These are phyloP conservation scores for Colletotrichum horii DNA, from an alignment of 2,329 filamentous ascomycete species.

Conservation along the genomic window DNA sequence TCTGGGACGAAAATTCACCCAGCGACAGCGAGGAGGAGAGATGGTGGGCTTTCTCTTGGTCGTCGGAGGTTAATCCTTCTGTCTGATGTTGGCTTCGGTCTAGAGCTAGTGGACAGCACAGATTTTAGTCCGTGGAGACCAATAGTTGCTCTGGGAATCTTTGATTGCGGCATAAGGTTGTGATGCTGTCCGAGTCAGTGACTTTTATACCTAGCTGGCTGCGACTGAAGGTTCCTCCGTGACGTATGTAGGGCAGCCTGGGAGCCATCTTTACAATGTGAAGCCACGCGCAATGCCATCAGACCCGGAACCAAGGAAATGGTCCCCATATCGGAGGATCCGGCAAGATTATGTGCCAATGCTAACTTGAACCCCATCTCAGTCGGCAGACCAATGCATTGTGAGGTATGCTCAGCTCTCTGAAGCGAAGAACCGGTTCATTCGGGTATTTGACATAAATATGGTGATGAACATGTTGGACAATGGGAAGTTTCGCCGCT, in stretches of 20 bases:
- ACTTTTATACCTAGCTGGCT: neutral
- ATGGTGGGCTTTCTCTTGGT: neutral
- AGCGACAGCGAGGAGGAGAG: neutral
- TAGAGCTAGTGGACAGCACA: neutral
- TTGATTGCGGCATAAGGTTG: neutral
- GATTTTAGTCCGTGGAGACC: neutral
- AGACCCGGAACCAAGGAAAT: neutral
- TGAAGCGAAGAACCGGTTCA: neutral
- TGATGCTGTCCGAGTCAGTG: neutral
- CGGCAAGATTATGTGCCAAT: neutral
- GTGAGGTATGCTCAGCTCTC: no score
- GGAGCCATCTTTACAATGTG: rapidly evolving
- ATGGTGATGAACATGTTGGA: rapidly evolving
- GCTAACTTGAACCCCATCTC: neutral
- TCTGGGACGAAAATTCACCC: rapidly evolving
- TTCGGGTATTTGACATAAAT: neutral
- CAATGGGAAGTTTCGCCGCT: neutral
- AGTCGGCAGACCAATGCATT: no score
- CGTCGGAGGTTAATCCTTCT: neutral
- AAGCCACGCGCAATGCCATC: neutral
- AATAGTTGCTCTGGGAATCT: no score
- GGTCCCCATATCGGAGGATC: neutral
- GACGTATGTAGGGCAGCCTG: neutral
- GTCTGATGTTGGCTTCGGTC: neutral
- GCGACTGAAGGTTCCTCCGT: neutral